phyloP scores from a whole-genome alignment of 2,329 filamentous ascomycete genomes.

The Cryoendolithus antarcticus region DNA sequence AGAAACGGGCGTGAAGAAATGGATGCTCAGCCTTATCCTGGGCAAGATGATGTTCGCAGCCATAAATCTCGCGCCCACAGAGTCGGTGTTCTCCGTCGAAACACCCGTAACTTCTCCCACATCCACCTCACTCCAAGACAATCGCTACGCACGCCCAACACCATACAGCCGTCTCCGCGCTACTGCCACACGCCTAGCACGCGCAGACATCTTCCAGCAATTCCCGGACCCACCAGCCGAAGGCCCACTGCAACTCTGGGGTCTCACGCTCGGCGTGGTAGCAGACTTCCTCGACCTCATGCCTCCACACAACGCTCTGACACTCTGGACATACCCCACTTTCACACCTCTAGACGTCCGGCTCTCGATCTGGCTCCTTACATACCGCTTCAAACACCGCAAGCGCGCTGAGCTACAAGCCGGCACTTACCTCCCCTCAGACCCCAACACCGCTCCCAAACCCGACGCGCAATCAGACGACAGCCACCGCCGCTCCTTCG shows the following conservation, averaged over 20 bases:
- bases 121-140: constrained; percentile 13
- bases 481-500: constrained; percentile 2
- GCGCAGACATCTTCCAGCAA: constrained; percentile 18
- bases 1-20: constrained; percentile 41
- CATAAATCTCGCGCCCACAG: constrained; percentile 48
- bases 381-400: constrained; percentile 42
- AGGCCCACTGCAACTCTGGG: constrained; percentile 52
- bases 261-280: constrained; percentile 53
- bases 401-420: constrained; percentile 30
- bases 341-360: constrained; percentile 53
- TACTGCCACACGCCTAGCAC: constrained; percentile 9
- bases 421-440: constrained; percentile 12
- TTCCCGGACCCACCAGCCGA: constrained; percentile 23
- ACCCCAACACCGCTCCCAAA: neutral
- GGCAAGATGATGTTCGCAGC: constrained; percentile 58
- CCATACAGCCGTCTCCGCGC: constrained; percentile 7
- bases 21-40: constrained; percentile 43
- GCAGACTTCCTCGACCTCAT: constrained; percentile 56
- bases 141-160: constrained; percentile 12
- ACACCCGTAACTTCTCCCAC: constrained; percentile 13
- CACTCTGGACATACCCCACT: constrained; percentile 55
- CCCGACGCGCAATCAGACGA: constrained; percentile 1
- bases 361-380: constrained; percentile 47
- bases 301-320: constrained; percentile 49
- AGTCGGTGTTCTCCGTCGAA: constrained; percentile 44